Evolutionary conservation across 2,329 filamentous ascomycete genomes (phyloP).

Genomic region (Knufia fluminis): DNA sequence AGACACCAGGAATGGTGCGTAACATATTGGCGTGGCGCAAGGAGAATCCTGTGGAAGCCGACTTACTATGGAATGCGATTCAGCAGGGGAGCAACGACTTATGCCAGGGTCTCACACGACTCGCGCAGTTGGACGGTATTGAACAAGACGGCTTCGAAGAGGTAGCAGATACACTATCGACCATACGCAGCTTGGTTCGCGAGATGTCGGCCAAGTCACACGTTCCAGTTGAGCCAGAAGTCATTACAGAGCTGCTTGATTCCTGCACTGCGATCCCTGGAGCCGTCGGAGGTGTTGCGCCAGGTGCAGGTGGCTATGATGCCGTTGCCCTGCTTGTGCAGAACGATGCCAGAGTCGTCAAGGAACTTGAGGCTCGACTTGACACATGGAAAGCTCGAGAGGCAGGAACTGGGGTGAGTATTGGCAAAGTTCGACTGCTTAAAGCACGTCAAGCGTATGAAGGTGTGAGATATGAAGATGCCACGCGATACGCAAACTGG

Average conservation of each 20-base stretch:
- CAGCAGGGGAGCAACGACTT: constrained; percentile 67
- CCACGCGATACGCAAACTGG: constrained; percentile 33
- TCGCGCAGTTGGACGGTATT: constrained; percentile 40
- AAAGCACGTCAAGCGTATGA: constrained; percentile 39
- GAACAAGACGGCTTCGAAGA: constrained; percentile 39
- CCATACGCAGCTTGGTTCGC: constrained; percentile 54
- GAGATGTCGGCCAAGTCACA: constrained; percentile 64
- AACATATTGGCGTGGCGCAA: constrained; percentile 75
- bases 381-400: constrained; percentile 51
- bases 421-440: constrained; percentile 36
- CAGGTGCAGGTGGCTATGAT: constrained; percentile 89
- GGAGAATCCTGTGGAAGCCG: constrained; percentile 53
- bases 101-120: constrained; percentile 50
- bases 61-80: constrained; percentile 62
- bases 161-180: constrained; percentile 44
- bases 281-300: constrained; percentile 84
- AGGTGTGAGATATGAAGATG: constrained; percentile 34
- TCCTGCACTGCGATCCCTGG: constrained; percentile 62
- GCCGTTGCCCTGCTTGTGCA: constrained; percentile 71
- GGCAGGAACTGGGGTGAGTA: constrained; percentile 34
- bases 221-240: constrained; percentile 80
- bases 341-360: constrained; percentile 58
- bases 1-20: constrained; percentile 95
- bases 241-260: constrained; percentile 78
- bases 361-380: constrained; percentile 53